These are phyloP conservation scores for Sclerotinia sclerotiorum DNA, from an alignment of 2,329 filamentous ascomycete genomes.

Conservation along the genomic window DNA sequence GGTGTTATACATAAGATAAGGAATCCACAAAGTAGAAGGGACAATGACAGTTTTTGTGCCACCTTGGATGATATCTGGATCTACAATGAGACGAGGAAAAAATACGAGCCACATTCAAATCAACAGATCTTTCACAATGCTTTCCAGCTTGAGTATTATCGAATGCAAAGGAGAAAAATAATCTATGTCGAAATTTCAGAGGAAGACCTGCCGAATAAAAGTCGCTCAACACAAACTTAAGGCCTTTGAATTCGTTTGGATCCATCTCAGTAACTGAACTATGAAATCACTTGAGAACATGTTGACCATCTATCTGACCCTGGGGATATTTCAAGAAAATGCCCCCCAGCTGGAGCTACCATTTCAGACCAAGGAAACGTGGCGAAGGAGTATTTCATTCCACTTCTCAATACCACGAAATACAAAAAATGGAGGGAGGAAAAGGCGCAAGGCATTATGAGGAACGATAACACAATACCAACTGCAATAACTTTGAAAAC, in stretches of 20 bases:
- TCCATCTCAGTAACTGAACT: background rate
- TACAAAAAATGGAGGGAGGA: too few relatives aligned
- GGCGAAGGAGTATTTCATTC: too few relatives aligned
- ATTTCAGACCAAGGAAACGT: too few relatives aligned
- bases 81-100: background rate
- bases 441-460: too few relatives aligned
- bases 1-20: background rate
- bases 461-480: too few relatives aligned
- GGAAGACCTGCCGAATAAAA: rapidly evolving
- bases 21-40: background rate
- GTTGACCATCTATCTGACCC: too few relatives aligned
- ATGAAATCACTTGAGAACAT: too few relatives aligned
- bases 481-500: too few relatives aligned
- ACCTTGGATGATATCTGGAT: background rate
- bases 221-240: background rate
- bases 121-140: background rate
- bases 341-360: too few relatives aligned
- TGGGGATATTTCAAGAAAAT: too few relatives aligned
- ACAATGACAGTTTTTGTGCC: background rate
- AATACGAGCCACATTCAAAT: background rate
- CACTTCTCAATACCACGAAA: too few relatives aligned
- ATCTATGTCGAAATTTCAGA: background rate
- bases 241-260: too few relatives aligned
- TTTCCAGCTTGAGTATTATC: background rate
- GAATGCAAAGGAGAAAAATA: background rate